Percentiles rank a stretch among this genome's conserved stretches.
These are phyloP conservation scores for Chrysosporium keratinophilum DNA, from an alignment of 2,329 filamentous ascomycete genomes.

Conservation along the genomic window DNA sequence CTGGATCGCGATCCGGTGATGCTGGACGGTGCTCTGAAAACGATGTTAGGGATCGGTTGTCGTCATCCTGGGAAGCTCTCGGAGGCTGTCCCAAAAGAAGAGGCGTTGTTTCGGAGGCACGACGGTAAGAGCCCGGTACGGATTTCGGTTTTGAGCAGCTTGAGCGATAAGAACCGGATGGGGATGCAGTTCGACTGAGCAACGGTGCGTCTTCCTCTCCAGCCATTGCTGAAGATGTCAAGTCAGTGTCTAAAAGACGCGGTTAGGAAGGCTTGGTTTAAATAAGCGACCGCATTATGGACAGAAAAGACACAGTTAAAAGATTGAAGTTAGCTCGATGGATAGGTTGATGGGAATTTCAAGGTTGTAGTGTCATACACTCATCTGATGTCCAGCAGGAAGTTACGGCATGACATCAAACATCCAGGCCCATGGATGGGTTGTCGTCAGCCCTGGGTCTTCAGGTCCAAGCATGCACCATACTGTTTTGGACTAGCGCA, in stretches of 20 bases:
- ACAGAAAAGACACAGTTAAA: neutral
- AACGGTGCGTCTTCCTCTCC: constrained; percentile 12
- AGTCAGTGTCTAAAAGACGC: no score
- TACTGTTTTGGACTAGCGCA: constrained; percentile 1
- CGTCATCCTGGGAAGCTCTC: constrained; percentile 19
- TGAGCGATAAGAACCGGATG: constrained; percentile 15
- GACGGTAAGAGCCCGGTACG: constrained; percentile 16
- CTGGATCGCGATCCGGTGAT: constrained; percentile 15
- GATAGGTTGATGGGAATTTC: neutral
- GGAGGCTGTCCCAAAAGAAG: constrained; percentile 23
- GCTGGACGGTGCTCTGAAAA: constrained; percentile 19
- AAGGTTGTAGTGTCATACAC: constrained; percentile 1
- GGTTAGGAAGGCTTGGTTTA: neutral
- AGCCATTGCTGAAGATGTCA: constrained; percentile 6
- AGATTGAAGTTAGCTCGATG: neutral
- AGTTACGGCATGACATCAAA: neutral
- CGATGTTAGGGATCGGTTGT: constrained; percentile 15
- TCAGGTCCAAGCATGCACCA: neutral
- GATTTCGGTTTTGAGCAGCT: constrained; percentile 14
- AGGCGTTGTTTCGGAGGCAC: constrained; percentile 36
- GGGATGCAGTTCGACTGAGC: constrained; percentile 2
- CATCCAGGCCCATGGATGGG: neutral
- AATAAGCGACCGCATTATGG: neutral
- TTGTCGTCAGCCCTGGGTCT: neutral
- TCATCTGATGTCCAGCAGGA: neutral